Conservation (phyloP, 805 yeast genomes). For the Pichia pseudocactophila region DNA sequence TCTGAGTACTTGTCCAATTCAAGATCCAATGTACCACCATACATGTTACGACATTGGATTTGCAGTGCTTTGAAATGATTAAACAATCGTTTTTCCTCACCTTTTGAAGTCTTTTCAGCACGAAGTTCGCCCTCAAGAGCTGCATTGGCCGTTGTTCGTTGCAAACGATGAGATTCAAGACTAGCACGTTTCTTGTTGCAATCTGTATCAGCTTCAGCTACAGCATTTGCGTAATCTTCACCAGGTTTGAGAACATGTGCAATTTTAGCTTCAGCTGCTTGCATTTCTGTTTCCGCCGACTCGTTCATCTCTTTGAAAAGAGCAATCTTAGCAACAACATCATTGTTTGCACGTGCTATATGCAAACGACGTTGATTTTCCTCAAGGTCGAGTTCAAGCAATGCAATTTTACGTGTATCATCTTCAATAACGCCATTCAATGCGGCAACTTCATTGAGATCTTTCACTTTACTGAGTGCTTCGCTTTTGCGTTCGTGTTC, state of each 20-base stretch:
- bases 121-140: neutral
- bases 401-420: slow-evolving; percentile 30
- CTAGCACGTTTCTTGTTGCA: slow-evolving; percentile 10
- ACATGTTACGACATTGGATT: slow-evolving; percentile 14
- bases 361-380: slow-evolving; percentile 41
- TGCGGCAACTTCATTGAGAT: slow-evolving; percentile 20
- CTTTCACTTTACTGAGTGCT: slow-evolving; percentile 27
- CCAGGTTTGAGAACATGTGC: slow-evolving; percentile 1
- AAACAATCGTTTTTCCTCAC: slow-evolving; percentile 1
- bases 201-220: slow-evolving; percentile 8
- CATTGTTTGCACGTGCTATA: slow-evolving; percentile 48
- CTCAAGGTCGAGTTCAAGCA: slow-evolving; percentile 41
- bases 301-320: slow-evolving; percentile 15
- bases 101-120: neutral
- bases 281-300: slow-evolving; percentile 14
- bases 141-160: slow-evolving; percentile 8
- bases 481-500: slow-evolving; percentile 32
- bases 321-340: slow-evolving; percentile 44
- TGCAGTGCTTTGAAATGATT: slow-evolving; percentile 2
- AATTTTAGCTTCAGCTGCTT: slow-evolving; percentile 6
- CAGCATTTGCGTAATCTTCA: neutral
- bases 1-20: slow-evolving; percentile 36
- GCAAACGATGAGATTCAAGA: slow-evolving; percentile 7
- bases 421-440: slow-evolving; percentile 30
- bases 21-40: slow-evolving; percentile 32